Evolutionary conservation across 495 filamentous ascomycete species (phyloP), one percentile per base, ranked within the genome.

Genomic region (Lophiostoma macrostomum): DNA sequence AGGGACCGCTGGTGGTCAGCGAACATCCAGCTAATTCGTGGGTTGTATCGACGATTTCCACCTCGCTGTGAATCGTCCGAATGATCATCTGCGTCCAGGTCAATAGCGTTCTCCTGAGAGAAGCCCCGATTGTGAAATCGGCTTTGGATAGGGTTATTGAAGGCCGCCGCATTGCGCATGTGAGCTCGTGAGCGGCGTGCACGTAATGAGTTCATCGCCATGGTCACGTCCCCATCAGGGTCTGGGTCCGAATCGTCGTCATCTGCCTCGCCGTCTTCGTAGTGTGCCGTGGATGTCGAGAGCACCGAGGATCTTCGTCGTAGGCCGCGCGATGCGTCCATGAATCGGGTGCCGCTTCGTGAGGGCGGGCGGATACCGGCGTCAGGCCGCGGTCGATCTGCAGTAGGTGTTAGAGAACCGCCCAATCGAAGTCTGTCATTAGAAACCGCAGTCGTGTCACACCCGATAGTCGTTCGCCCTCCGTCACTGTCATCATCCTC

Each of bases 341-440:
- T 44, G 19, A 66, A 53, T 31, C 63, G 63, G 31, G 56, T 54
- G 22, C 64, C 56, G 24, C 46, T 43, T n/a, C 58, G 54, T 6
- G 50, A 56, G 43, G 61, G 53, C 10, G 49, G 62, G 12, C 58
- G 60, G 39, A 53, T 52, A 12, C 46, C 31, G 37, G 55, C 50
- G 36, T 63, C 59, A 47, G 59, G 57, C 42, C 55, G 62, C 45
- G 61, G 60, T 57, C 61, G 58, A 67, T 64, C 66, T 68, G 64
- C 61, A 65, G 61, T 64, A 64, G 66, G 64, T 59, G 64, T 68
- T 67, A 68, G 66, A 68, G 64, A 66, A 48, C 66, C 61, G 49
- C 44, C 54, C 49, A 51, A 60, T 62, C 60, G 64, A 22, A 47
- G 16, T 64, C 61, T 63, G 25, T 66, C 57, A 63, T 66, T 67